Percentiles rank a stretch among this genome's conserved stretches.
These are phyloP conservation scores for Sarcocystis neurona DNA, from an alignment of 169 alveolate species.

Conservation along the genomic window DNA sequence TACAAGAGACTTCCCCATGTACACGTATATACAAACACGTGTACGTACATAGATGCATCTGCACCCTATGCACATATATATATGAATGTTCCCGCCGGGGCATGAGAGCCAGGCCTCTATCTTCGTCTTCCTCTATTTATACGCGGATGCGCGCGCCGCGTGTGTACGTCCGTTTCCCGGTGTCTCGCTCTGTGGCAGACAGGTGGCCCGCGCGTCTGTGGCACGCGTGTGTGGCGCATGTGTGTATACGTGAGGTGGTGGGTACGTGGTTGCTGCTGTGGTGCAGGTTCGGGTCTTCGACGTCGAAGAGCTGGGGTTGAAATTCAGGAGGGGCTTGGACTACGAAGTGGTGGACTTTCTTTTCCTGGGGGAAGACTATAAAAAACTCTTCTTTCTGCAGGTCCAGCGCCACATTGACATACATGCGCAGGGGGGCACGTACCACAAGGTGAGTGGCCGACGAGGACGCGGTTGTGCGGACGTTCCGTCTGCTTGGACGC, in stretches of 20 bases:
- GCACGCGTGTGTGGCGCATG: too few relatives aligned
- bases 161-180: too few relatives aligned
- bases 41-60: too few relatives aligned
- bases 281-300: slow-evolving; percentile 86
- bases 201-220: too few relatives aligned
- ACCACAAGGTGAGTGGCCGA: slow-evolving; percentile 90
- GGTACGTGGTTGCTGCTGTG: background rate
- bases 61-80: too few relatives aligned
- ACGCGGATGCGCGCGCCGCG: too few relatives aligned
- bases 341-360: slow-evolving; percentile 87
- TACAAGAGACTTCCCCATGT: too few relatives aligned
- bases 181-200: too few relatives aligned
- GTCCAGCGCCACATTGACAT: slow-evolving; percentile 91
- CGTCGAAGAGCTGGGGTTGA: slow-evolving; percentile 83
- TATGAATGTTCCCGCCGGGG: background rate
- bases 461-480: slow-evolving; percentile 78
- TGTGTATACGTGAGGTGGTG: too few relatives aligned
- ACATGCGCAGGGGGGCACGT: slow-evolving; percentile 94
- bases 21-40: too few relatives aligned
- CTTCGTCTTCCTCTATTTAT: too few relatives aligned
- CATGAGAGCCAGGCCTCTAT: too few relatives aligned
- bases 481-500: slow-evolving; percentile 49
- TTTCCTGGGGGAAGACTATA: slow-evolving; percentile 87
- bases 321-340: slow-evolving; percentile 91
- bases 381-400: slow-evolving; percentile 87